phyloP scores from a whole-genome alignment of 192 early-diverging fungal genomes.

The Thamnidium elegans region DNA sequence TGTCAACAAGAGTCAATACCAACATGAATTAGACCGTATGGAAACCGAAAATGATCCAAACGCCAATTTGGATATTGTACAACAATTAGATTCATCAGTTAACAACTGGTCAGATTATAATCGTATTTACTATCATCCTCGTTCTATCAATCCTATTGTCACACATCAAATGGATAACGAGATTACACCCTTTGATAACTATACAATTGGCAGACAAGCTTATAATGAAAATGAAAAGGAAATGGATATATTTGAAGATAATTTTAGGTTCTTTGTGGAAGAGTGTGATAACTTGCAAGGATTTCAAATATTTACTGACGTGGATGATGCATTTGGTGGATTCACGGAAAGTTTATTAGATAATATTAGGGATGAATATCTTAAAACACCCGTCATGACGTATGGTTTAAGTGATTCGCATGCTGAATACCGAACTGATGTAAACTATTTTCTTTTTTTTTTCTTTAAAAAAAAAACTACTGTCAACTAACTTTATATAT shows the following conservation, averaged over 20 bases:
- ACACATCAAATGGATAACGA: conserved; percentile 44
- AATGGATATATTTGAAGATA: conserved; percentile 50
- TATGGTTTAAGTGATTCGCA: conserved; percentile 44
- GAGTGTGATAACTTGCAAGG: conserved; percentile 64
- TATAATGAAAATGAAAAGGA: conserved; percentile 54
- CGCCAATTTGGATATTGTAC: conserved; percentile 5
- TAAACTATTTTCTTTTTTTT: neutral
- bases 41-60: conserved; percentile 21
- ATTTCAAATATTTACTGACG: conserved; percentile 66
- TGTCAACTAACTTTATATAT: neutral
- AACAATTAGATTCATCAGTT: conserved; percentile 51
- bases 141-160: conserved; percentile 49
- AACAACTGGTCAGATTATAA: conserved; percentile 83
- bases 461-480: neutral
- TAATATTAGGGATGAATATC: conserved; percentile 65
- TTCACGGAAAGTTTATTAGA: conserved; percentile 57
- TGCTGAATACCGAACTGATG: conserved; percentile 1
- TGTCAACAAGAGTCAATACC: conserved; percentile 30
- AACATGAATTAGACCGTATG: conserved; percentile 31
- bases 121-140: conserved; percentile 71
- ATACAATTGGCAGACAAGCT: conserved; percentile 44
- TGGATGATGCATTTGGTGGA: conserved; percentile 69
- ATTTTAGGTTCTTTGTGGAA: conserved; percentile 50
- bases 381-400: conserved; percentile 58
- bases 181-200: conserved; percentile 53